Evolutionary conservation across 2,329 filamentous ascomycete genomes (phyloP), one percentile per base, ranked within the genome.

Genomic region (Trichoderma citrinoviride): DNA sequence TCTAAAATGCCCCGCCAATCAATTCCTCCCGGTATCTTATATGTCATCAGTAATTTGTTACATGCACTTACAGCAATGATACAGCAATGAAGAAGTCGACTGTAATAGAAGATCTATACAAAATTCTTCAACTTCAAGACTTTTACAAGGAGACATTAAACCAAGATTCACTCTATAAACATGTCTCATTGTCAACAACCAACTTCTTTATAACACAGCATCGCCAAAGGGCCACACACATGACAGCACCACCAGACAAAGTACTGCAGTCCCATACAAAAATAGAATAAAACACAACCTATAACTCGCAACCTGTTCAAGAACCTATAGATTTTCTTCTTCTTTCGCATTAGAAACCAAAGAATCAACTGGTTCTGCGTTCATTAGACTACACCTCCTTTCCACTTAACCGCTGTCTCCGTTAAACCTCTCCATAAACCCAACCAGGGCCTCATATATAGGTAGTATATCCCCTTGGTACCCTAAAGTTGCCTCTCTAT

Each of bases 181-280:
- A 5, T 37, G 33, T 3, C 14, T 37, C 33, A 37, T 37, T 14
- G 14, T 37, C 33, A 33, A 50, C 6, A n/a, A 62, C 3, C n/a
- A n/a, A n/a, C n/a, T n/a, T n/a, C n/a, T n/a, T n/a, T 54, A 62
- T 54, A 40, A 37, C 46, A 46, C 60, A 53, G 15, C 14, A 41
- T 25, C 29, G 17, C 33, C 44, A 17, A 21, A 23, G 33, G 21
- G 37, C 29, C 8, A 61, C 7, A 23, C 3, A 10, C 10, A 46
- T n/a, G n/a, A 44, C n/a, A 29, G 7, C 10, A 44, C 14, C 37
- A 25, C 14, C 8, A 29, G 19, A 3, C 12, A 49, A 7, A 17
- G 3, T 21, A 23, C 44, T n/a, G 25, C 27, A 52, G 25, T 19
- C 27, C 29, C 23, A 19, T 40, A 19, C 50, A 54, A 37, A 25